Base-by-base conservation (phyloP, 2,329 filamentous ascomycete genomes). In the Pseudofabraea citricarpa region DNA sequence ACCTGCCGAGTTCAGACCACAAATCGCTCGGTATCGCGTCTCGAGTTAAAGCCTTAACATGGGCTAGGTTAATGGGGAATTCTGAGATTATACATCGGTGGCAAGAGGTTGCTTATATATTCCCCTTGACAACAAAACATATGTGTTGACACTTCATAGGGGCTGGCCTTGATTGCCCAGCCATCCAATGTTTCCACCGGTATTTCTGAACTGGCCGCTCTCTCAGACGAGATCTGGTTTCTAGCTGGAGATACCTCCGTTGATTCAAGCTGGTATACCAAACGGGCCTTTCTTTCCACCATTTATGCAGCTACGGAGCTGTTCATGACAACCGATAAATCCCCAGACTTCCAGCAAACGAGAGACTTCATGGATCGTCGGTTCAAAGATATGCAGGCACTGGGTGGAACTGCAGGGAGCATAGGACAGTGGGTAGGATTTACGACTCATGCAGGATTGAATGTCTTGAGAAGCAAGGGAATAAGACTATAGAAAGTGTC, bases 181-280 rank as follows among this genome's bases (percentile, higher is more conserved):
- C 87, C 89, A 0, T 79, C 75, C 47, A 85, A 91, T 63, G 75
- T 94, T 24, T 79, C 88, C 0, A 68, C 79, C 7, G 90, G 90
- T 0, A 62, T 96, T 3, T 75, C 75, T 35, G 93, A 97, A 67
- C 77, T 98, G 4, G 82, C 85, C 32, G 72, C 77, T 39, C 79
- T 98, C 4, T 78, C 85, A n/a, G 91, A 96, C 63, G 93, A 98
- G 64, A 94, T 98, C 40, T 87, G 86, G 75, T 90, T 86, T 58
- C 78, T 95, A 4, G 80, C 91, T 0, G 88, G 89, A 40, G 93
- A 97, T 64, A 73, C 69, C 18, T 77, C 83, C 18, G 87, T 96
- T 47, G 90, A 97, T 64, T 77, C 80, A 4, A 83, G 81, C 4
- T 98, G 93, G 93, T 98, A 98, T 56, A 82, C 81, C 2, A 85